Conservation (phyloP, 306 rosid species). For the Begonia loranthoides region DNA sequence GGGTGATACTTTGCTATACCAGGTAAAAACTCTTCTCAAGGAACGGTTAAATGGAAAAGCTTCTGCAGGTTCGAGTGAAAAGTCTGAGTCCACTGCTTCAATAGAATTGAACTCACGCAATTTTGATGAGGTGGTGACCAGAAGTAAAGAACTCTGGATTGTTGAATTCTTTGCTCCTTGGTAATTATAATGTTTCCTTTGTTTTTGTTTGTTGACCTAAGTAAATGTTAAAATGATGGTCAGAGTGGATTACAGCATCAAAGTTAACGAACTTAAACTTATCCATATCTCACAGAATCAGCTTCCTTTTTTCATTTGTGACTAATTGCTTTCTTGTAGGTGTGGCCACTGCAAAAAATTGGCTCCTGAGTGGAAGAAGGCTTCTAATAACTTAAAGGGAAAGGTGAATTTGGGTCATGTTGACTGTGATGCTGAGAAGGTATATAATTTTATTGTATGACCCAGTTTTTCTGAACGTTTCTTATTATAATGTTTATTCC, state of each 20-base stretch:
- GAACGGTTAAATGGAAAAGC: slow-evolving; percentile 83
- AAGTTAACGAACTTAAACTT: not conserved
- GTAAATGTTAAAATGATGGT: not conserved
- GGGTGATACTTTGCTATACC: slow-evolving; percentile 1
- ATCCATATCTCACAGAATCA: not conserved
- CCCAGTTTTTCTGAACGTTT: too few species aligned
- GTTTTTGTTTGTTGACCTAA: not conserved
- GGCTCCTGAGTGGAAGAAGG: slow-evolving; percentile 98
- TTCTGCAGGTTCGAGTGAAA: slow-evolving; percentile 63
- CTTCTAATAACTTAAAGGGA: slow-evolving; percentile 65
- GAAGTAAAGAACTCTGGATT: slow-evolving; percentile 95
- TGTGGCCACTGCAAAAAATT: slow-evolving; percentile 94
- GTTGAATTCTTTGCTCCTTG: slow-evolving; percentile 99
- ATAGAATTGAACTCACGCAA: slow-evolving; percentile 63
- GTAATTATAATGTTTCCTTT: slow-evolving; percentile 22
- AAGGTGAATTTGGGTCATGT: slow-evolving; percentile 94
- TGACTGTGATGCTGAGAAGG: slow-evolving; percentile 96
- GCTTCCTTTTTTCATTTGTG: not conserved
- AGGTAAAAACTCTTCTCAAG: slow-evolving; percentile 77
- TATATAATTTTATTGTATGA: slow-evolving; percentile 14
- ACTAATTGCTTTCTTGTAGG: slow-evolving; percentile 36
- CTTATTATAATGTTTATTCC: not conserved
- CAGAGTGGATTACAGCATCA: not conserved
- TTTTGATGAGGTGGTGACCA: slow-evolving; percentile 72
- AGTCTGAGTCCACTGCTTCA: slow-evolving; percentile 61